These are phyloP conservation scores for Boletus pseudo-olivaceus DNA, from an alignment of 768 basidiomycete species.

Conservation along the genomic window DNA sequence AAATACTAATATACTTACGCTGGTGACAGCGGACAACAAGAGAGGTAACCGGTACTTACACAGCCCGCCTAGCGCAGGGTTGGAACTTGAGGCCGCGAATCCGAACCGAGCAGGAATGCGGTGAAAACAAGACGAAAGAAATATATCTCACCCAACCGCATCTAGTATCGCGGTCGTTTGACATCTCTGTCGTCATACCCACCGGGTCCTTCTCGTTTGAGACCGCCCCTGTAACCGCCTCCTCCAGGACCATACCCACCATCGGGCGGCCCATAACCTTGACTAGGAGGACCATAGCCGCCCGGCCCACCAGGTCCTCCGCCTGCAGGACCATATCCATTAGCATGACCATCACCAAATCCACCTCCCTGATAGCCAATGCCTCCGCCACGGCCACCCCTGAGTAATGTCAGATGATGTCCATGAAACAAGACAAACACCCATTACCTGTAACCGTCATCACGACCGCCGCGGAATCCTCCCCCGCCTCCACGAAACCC, in stretches of 20 bases:
- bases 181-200: constrained; percentile 79
- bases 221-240: constrained; percentile 64
- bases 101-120: constrained; percentile 20
- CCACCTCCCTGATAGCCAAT: constrained; percentile 67
- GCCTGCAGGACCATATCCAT: constrained; percentile 53
- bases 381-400: constrained; percentile 67
- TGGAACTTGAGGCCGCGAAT: constrained; percentile 23
- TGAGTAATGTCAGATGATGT: constrained; percentile 25
- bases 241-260: constrained; percentile 44
- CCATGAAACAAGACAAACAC: background rate
- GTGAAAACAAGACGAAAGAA: constrained; percentile 24
- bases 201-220: constrained; percentile 72
- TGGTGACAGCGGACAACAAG: constrained; percentile 27
- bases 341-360: constrained; percentile 49
- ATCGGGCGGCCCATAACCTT: constrained; percentile 44
- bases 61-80: constrained; percentile 31
- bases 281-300: constrained; percentile 37
- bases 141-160: constrained; percentile 35
- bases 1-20: constrained; percentile 38
- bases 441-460: constrained; percentile 51
- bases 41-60: constrained; percentile 32
- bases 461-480: constrained; percentile 36
- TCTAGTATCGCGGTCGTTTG: constrained; percentile 80
- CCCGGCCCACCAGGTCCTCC: constrained; percentile 41
- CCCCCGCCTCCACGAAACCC: constrained; percentile 40